Evolutionary conservation across 495 filamentous ascomycete genomes (phyloP), one percentile per base, ranked within the genome.

Genomic region (Pseudevernia furfuracea): DNA sequence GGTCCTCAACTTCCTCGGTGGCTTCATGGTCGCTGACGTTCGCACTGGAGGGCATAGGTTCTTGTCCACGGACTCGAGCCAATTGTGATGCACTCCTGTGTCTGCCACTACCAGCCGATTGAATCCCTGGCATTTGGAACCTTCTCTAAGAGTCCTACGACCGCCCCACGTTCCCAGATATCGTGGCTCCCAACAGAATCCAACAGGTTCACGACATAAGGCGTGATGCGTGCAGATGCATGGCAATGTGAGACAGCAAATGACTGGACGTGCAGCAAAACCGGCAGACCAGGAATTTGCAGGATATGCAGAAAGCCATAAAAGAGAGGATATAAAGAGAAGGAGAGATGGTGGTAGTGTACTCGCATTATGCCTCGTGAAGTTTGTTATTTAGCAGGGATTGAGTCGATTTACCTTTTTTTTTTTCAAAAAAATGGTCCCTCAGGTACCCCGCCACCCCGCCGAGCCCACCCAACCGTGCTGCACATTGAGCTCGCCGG

Each of bases 41-140:
- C 32, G 28, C n/a, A 37, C 44, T 56, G 30, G 61, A 56, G 23
- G 41, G 48, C 41, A 39, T 48, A 23, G 21, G 38, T 15, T 48
- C 48, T 17, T 68, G 60, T 15, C 61, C 59, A 11, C 63, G 60
- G 25, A 70, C 17, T 60, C 61, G 62, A 44, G 63, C 59, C 10
- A 68, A 41, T 49, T 66, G 63, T 11, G 69, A 68, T 41, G 36
- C 61, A 64, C 64, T 62, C 23, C 63, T 63, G 14, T 58, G 52
- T 58, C 60, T 64, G 32, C 55, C 56, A 64, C 62, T 52, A 11
- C 62, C 57, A 41, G 0, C 38, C 8, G 56, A 41, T 32, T 60
- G 61, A 39, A n/a, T 61, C 30, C 28, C 37, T 15, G 52, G 32
- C 58, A 67, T 64, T 36, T 55, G 19, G 37, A 17, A 44, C 6